Base-by-base conservation (phyloP, 441 rosid genomes). In the Euphorbia schlechtendalii region DNA sequence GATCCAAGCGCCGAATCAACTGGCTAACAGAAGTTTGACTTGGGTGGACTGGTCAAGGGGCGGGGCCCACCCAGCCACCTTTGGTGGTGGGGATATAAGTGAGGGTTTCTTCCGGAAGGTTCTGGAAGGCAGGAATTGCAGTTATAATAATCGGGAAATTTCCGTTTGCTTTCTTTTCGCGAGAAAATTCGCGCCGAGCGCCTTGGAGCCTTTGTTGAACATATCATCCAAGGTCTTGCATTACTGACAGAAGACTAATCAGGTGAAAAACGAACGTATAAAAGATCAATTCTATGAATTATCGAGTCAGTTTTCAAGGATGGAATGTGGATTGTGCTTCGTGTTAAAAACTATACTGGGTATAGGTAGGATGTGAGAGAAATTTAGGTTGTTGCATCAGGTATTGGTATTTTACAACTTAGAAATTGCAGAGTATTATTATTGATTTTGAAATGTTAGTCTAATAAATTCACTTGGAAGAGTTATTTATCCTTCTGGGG, bases 11-110 rank as follows among this genome's bases (percentile, higher is more conserved):
- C 85, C 96, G 22, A 68, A 71, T 53, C 86, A 80, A 66, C 67
- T 90, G 74, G 99, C 93, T 0, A 90, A 93, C 57, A 52, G 97
- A 49, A 83, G 84, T 8, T 75, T 90, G 18, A 87, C 96, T 17
- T 93, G 87, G 85, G 82, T 86, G 7, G 99, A 93, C 71, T 90
- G 99, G 97, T 87, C 96, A 0, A 80, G 93, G 51, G 97, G 97
- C 0, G 96, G 99, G 2, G 88, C 99, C 56, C 96, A 88, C 72
- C 99, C 99, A 0, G 93, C 91, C 51, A 84, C 89, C 1, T 93
- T 76, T 62, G 85, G 90, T 4, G 77, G 77, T 60, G 67, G 64
- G 17, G 96, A 93, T 63, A 69, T 90, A 36, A 83, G 70, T 0
- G 80, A 80, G 63, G 76, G 56, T 21, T 85, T 86, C 59, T 82